Evolutionary conservation across 2,329 filamentous ascomycete genomes (phyloP).

Genomic region (Aspergillus sp.): DNA sequence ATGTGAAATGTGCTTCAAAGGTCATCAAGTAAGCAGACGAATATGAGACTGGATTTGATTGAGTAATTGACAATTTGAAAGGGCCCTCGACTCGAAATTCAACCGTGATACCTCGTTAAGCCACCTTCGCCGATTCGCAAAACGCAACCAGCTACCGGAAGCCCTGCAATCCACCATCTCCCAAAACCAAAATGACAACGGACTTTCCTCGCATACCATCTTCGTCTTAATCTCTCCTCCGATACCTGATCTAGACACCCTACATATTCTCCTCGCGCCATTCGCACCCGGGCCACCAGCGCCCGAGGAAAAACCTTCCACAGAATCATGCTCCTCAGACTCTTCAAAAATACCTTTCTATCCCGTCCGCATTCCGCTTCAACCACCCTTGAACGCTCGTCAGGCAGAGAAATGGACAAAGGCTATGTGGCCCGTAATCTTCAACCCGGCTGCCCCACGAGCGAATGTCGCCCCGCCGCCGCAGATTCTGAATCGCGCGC

Average conservation of each 20-base stretch:
- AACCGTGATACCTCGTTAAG: constrained; percentile 27
- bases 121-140: constrained; percentile 39
- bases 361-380: constrained; percentile 32
- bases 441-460: constrained; percentile 40
- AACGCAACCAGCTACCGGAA: constrained; percentile 28
- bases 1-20: constrained; percentile 38
- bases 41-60: not conserved
- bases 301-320: not conserved
- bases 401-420: constrained; percentile 39
- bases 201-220: constrained; percentile 25
- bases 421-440: constrained; percentile 38
- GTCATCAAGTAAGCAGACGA: constrained; percentile 33
- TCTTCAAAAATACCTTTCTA: constrained; percentile 14
- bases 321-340: not conserved
- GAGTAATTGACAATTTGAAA: constrained; percentile 7
- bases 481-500: constrained; percentile 28
- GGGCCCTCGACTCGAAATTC: constrained; percentile 33
- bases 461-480: constrained; percentile 37
- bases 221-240: constrained; percentile 38
- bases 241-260: constrained; percentile 26
- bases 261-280: constrained; percentile 32
- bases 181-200: constrained; percentile 5
- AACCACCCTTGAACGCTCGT: constrained; percentile 32
- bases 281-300: constrained; percentile 22
- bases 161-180: constrained; percentile 17